Evolutionary conservation across 148 eudicot genomes (phyloP).

Genomic region (Simmondsia chinensis): DNA sequence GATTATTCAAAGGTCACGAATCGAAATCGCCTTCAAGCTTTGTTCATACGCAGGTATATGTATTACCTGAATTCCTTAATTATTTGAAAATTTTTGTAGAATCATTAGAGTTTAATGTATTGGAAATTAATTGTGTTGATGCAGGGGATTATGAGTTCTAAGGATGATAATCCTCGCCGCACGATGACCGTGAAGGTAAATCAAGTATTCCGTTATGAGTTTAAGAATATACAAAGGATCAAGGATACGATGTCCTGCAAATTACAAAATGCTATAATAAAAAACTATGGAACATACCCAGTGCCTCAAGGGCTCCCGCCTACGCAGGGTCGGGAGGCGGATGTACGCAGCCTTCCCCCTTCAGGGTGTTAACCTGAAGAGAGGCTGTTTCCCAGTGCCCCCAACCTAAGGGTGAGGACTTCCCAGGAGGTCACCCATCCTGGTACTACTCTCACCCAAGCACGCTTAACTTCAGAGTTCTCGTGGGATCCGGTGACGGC

Average conservation of each 20-base stretch:
- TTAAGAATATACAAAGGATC: not conserved
- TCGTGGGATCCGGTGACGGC: too few species aligned
- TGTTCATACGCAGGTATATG: constrained; percentile 27
- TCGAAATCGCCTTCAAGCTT: constrained; percentile 15
- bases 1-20: constrained; percentile 20
- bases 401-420: too few species aligned
- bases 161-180: constrained; percentile 13
- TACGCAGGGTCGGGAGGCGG: too few species aligned
- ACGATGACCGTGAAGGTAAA: constrained; percentile 25
- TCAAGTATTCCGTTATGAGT: not conserved
- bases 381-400: too few species aligned
- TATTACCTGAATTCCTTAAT: not conserved
- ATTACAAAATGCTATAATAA: not conserved
- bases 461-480: too few species aligned
- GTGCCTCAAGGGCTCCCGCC: too few species aligned
- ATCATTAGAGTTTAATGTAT: not conserved
- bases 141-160: constrained; percentile 21
- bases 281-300: not conserved
- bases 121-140: not conserved
- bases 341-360: too few species aligned
- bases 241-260: not conserved
- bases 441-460: too few species aligned
- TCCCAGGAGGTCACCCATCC: too few species aligned
- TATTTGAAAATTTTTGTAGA: not conserved
- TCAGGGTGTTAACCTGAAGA: too few species aligned